Conservation (phyloP, 345 rosid genomes). For the Eucalyptus victrix region DNA sequence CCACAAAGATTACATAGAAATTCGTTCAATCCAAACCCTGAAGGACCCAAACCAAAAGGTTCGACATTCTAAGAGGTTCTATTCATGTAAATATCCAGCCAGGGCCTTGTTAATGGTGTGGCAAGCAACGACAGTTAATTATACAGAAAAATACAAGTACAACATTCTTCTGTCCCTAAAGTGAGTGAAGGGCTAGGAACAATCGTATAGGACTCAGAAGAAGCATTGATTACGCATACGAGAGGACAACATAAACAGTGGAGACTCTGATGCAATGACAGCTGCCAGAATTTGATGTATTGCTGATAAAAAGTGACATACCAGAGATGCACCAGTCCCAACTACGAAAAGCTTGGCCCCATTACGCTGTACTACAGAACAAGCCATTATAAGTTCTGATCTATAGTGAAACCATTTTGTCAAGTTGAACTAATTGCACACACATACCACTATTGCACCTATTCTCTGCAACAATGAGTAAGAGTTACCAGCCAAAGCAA, state of each 20-base stretch:
- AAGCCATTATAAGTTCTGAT: background rate
- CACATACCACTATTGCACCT: constrained; percentile 73
- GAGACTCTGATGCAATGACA: background rate
- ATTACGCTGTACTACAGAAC: constrained; percentile 54
- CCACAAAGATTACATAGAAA: background rate
- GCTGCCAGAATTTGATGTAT: background rate
- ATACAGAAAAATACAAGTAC: background rate
- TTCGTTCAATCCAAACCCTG: background rate
- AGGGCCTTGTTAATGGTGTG: background rate
- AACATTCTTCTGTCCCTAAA: background rate
- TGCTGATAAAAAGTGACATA: constrained; percentile 7
- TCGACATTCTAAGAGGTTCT: background rate
- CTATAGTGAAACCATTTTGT: background rate
- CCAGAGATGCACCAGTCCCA: constrained; percentile 85
- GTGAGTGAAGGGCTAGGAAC: background rate
- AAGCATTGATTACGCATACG: background rate
- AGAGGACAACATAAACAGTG: background rate
- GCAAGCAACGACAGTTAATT: background rate
- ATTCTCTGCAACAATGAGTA: constrained; percentile 75
- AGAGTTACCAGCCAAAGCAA: constrained; percentile 80
- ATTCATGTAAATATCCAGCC: background rate
- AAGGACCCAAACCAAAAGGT: background rate
- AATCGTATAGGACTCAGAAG: background rate
- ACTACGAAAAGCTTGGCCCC: constrained; percentile 90
- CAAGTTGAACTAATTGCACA: background rate